A percentile compares a stretch with the other conserved stretches of the same genome.
phyloP scores from a whole-genome alignment of 345 rosid genomes.

The Rhizophora apiculata region DNA sequence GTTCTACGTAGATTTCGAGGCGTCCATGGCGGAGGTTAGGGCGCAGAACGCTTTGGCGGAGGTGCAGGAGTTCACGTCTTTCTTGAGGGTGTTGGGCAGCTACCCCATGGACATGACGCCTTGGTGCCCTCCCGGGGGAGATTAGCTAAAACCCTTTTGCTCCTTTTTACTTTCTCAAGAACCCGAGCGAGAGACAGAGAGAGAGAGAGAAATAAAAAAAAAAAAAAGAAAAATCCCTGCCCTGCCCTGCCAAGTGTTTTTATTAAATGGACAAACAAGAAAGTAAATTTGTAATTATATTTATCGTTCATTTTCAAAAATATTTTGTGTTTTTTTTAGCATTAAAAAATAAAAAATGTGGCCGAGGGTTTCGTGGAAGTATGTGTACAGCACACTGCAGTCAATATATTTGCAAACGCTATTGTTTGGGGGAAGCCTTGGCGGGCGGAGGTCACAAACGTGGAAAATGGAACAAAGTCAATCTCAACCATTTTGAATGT shows the following conservation, averaged over 20 bases:
- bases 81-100: slow-evolving; percentile 91
- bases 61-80: slow-evolving; percentile 98
- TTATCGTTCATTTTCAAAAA: background rate
- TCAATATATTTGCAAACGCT: background rate
- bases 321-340: slow-evolving; percentile 11
- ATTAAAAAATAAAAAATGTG: background rate
- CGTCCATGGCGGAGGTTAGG: slow-evolving; percentile 89
- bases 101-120: slow-evolving; percentile 99
- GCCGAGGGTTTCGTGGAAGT: slow-evolving; percentile 11
- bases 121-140: slow-evolving; percentile 63
- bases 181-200: no score
- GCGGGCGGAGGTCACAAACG: no score
- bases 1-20: slow-evolving; percentile 91
- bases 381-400: background rate
- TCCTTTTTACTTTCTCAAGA: no score
- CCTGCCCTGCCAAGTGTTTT: no score
- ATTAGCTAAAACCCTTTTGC: background rate
- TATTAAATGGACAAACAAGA: no score
- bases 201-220: background rate
- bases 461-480: no score
- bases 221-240: background rate
- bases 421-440: background rate
- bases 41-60: slow-evolving; percentile 96
- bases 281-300: no score
- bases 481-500: no score